Evolutionary conservation across 2,329 filamentous ascomycete species (phyloP).

Genomic region (Aspergillus fructus): DNA sequence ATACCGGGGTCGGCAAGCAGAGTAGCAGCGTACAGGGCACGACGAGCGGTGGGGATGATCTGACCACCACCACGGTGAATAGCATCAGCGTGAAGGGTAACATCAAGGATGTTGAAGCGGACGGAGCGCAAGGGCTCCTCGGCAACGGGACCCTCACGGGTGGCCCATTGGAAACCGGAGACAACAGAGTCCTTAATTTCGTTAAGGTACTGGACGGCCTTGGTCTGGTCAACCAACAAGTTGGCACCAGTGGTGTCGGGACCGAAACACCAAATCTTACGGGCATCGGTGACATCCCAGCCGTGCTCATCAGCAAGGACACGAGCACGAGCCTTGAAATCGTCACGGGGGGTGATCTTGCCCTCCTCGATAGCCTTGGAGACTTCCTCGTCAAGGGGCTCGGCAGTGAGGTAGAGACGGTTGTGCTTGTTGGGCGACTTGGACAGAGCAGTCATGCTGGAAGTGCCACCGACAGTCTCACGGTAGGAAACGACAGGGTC

Average conservation of each 20-base stretch:
- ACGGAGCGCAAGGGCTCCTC: conserved; percentile 97
- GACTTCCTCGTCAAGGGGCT: conserved; percentile 90
- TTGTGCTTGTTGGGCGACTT: conserved; percentile 99
- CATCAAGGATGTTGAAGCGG: conserved; percentile 99
- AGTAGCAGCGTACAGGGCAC: conserved; percentile 91
- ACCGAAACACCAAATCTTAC: conserved; percentile 99
- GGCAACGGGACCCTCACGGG: conserved; percentile 92
- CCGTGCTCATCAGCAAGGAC: conserved; percentile 93
- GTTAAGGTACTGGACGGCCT: conserved; percentile 99
- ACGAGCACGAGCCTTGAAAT: conserved; percentile 98
- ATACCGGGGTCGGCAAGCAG: conserved; percentile 90
- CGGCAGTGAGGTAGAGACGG: conserved; percentile 94
- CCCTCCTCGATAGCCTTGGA: conserved; percentile 84
- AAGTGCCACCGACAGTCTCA: conserved; percentile 84
- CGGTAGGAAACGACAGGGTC: conserved; percentile 98
- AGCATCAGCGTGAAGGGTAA: conserved; percentile 98
- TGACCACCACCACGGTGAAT: conserved; percentile 99
- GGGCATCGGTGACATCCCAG: conserved; percentile 99
- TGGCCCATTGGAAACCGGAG: conserved; percentile 99
- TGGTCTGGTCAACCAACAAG: conserved; percentile 98
- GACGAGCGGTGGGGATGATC: conserved; percentile 95
- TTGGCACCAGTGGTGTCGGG: conserved; percentile 97
- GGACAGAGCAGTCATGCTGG: conserved; percentile 93
- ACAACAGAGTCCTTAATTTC: conserved; percentile 99
- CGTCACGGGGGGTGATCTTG: conserved; percentile 92